Evolutionary conservation across 1,139 yeast genomes (phyloP).

Genomic region (Pichia cactophila): DNA sequence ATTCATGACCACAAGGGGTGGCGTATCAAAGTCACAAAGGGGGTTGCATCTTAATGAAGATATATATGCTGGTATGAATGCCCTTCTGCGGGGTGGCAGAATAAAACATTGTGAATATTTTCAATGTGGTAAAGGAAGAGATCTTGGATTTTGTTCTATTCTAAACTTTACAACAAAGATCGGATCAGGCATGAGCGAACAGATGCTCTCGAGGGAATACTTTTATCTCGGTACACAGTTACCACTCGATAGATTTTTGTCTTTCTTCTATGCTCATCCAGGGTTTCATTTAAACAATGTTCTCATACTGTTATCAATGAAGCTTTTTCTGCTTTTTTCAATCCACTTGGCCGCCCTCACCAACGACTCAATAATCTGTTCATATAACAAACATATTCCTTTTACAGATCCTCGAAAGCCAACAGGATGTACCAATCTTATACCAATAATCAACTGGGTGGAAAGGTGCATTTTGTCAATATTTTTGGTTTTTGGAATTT

Average conservation of each 20-base stretch:
- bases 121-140: slow-evolving; percentile 99
- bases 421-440: slow-evolving; percentile 39
- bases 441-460: slow-evolving; percentile 46
- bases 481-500: slow-evolving; percentile 41
- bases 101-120: slow-evolving; percentile 98
- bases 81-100: slow-evolving; percentile 96
- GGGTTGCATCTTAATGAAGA: slow-evolving; percentile 98
- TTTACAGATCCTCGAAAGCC: slow-evolving; percentile 42
- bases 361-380: slow-evolving; percentile 39
- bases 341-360: slow-evolving; percentile 43
- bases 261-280: slow-evolving; percentile 97
- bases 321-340: slow-evolving; percentile 39
- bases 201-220: slow-evolving; percentile 96
- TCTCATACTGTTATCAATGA: slow-evolving; percentile 47
- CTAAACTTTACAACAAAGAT: slow-evolving; percentile 97
- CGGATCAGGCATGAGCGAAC: slow-evolving; percentile 99
- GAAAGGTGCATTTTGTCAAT: slow-evolving; percentile 43
- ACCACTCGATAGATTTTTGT: slow-evolving; percentile 93
- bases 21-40: slow-evolving; percentile 98
- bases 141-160: slow-evolving; percentile 97
- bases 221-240: slow-evolving; percentile 65
- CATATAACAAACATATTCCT: slow-evolving; percentile 38
- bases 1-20: slow-evolving; percentile 97
- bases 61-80: slow-evolving; percentile 99
- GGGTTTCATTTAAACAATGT: slow-evolving; percentile 98